These are phyloP conservation scores for Fusarium tricinctum DNA, from an alignment of 2,329 filamentous ascomycete genomes.

Conservation along the genomic window DNA sequence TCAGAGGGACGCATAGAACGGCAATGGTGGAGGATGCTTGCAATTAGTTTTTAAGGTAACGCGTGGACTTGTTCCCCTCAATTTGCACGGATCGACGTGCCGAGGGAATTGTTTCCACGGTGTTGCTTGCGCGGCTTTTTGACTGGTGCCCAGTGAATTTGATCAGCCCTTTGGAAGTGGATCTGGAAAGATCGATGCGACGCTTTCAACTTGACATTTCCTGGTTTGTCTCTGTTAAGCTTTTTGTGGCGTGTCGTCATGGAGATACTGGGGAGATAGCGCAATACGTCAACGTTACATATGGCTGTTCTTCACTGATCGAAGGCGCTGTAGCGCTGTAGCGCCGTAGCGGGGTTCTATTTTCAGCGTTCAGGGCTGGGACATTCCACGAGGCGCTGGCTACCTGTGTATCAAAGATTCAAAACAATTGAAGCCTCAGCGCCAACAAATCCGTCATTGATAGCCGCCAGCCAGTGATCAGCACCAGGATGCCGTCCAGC, in stretches of 20 bases:
- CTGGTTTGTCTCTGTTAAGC: conserved; percentile 8
- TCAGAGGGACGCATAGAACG: background rate
- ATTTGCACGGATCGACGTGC: conserved; percentile 18
- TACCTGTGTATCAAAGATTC: background rate
- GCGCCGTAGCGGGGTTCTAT: background rate
- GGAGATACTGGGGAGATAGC: background rate
- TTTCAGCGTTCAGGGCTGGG: background rate
- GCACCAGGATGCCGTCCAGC: conserved; percentile 11
- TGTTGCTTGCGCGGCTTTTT: conserved; percentile 24
- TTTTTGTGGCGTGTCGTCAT: conserved; percentile 15
- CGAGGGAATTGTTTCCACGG: conserved; percentile 9
- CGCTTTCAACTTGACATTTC: background rate
- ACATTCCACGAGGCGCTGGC: background rate
- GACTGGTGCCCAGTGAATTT: background rate
- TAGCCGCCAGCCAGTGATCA: conserved; percentile 1
- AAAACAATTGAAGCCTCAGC: background rate
- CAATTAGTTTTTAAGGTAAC: background rate
- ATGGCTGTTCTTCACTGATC: background rate
- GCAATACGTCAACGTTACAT: conserved; percentile 17
- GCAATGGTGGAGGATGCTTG: background rate
- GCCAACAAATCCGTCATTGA: background rate
- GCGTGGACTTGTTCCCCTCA: conserved; percentile 1
- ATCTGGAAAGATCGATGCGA: conserved; percentile 1
- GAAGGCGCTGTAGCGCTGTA: background rate
- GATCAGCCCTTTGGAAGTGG: background rate